Evolutionary conservation across 805 yeast species (phyloP).

Genomic region (Lipomyces sp.): DNA sequence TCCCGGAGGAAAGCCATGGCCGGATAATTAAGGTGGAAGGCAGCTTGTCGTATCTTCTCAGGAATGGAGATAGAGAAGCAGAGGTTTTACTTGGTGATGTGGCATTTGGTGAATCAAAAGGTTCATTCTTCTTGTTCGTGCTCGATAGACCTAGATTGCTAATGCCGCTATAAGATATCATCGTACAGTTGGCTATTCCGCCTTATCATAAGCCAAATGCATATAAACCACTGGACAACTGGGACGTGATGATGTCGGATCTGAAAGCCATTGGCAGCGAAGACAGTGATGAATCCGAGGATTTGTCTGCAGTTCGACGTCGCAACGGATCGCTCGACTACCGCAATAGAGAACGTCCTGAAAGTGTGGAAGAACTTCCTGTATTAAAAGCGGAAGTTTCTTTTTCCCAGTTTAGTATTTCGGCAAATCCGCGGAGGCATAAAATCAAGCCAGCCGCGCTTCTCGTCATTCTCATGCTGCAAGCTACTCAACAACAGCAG

Average conservation of each 20-base stretch:
- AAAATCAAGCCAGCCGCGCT: slow-evolving; percentile 10
- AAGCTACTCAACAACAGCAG: neutral
- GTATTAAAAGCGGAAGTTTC: slow-evolving; percentile 7
- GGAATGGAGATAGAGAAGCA: slow-evolving; percentile 25
- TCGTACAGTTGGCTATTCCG: slow-evolving; percentile 27
- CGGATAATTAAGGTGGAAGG: slow-evolving; percentile 27
- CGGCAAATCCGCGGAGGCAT: neutral
- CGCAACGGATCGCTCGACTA: slow-evolving; percentile 7
- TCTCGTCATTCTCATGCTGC: slow-evolving; percentile 9
- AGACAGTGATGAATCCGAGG: neutral
- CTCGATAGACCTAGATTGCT: neutral
- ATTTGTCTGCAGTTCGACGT: neutral
- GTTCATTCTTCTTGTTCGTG: neutral
- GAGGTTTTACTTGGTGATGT: slow-evolving; percentile 25
- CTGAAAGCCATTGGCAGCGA: slow-evolving; percentile 16
- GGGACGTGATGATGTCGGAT: slow-evolving; percentile 27
- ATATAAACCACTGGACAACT: slow-evolving; percentile 18
- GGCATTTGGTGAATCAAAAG: slow-evolving; percentile 30
- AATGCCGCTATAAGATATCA: slow-evolving; percentile 6
- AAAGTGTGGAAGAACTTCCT: slow-evolving; percentile 10
- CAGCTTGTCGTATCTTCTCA: slow-evolving; percentile 16
- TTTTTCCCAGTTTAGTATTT: slow-evolving; percentile 7
- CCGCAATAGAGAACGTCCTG: neutral
- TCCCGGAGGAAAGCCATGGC: slow-evolving; percentile 26
- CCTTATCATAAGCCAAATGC: slow-evolving; percentile 4